Evolutionary conservation across 441 rosid genomes (phyloP), one percentile per base, ranked within the genome.

Genomic region (Corymbia calophylla): DNA sequence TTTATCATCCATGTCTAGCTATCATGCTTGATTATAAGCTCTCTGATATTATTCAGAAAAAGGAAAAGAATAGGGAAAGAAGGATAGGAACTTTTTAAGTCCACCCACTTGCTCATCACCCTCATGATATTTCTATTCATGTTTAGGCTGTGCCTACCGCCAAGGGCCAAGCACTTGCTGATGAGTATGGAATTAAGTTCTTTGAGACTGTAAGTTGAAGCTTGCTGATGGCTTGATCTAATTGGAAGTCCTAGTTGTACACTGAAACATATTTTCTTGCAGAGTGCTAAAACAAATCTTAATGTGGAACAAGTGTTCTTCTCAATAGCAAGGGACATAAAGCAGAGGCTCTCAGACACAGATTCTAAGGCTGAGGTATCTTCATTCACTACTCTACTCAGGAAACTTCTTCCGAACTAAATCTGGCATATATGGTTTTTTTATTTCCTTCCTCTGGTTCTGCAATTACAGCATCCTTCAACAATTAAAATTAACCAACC

Each of bases 271-370:
- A 82, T 89, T 87, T 19, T 70, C 64, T 68, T 88, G 92, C 95
- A 96, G 98, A 96, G 97, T 93, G 97, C 98, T 55, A 96, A 95
- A 89, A 95, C 97, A 86, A 95, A 95, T 92, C 93, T 94, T 85
- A 95, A 96, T 31, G 98, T 95, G 87, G 97, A 96, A 91, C 92
- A 96, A 92, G 96, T 96, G 91, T 96, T 95, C 96, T 95, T 96
- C 91, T 96, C 97, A 21, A 94, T 96, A 87, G 97, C 96, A 60
- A 96, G 91, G 92, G 97, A 96, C 91, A 96, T 96, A 88, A 96
- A 95, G 92, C 97, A 94, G 93, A 93, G 97, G 92, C 97, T 94
- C 73, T 91, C 98, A 5, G 97, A 96, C 88, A 93, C 95, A 5
- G 97, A 95, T 91, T 90, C 96, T 6, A 95, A 87, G 91, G 93